These are phyloP conservation scores for Solanum hybrid DNA, from an alignment of 305 asterid genomes.

Conservation along the genomic window DNA sequence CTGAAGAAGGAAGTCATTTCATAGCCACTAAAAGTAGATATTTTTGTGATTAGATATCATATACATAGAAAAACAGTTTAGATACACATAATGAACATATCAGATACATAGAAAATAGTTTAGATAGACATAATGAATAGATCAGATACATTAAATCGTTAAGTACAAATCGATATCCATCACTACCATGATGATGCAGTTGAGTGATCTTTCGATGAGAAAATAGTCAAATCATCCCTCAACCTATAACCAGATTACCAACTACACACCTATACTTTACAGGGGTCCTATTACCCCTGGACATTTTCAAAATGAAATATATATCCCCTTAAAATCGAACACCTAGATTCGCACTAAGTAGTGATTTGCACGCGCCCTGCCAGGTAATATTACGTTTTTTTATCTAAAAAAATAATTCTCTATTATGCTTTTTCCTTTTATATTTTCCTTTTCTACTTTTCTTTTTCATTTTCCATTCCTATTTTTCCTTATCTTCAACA, in stretches of 20 bases:
- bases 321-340: too few species aligned
- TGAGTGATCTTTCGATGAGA: not conserved
- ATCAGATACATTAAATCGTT: not conserved
- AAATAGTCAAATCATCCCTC: not conserved
- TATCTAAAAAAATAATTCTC: too few species aligned
- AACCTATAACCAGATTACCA: not conserved
- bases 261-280: not conserved
- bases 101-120: too few species aligned
- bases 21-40: not conserved
- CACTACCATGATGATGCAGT: not conserved
- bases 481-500: not conserved
- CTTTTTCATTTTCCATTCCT: not conserved
- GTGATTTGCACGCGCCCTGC: not conserved
- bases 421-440: not conserved
- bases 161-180: not conserved
- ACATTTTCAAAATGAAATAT: too few species aligned
- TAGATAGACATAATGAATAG: too few species aligned
- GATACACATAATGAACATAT: not conserved
- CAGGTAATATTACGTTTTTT: not conserved
- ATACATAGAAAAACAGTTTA: not conserved
- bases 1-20: not conserved
- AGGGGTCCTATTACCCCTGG: not conserved
- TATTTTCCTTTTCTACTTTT: not conserved
- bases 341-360: too few species aligned
- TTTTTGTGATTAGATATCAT: not conserved